Evolutionary conservation across 2,329 filamentous ascomycete species (phyloP).

Genomic region (Scorias spongiosa): DNA sequence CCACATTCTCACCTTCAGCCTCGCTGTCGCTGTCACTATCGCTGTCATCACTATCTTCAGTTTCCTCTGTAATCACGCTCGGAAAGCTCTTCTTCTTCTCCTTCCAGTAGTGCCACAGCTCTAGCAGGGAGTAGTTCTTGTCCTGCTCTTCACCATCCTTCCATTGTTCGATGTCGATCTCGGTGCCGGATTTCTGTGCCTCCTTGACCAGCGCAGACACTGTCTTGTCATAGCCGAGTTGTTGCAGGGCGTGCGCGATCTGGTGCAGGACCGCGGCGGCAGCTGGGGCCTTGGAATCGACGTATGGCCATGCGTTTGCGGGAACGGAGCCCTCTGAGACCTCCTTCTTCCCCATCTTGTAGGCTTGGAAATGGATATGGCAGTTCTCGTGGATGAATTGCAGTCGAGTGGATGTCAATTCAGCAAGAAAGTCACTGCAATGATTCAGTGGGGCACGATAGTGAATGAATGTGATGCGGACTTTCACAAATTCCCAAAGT

Average conservation of each 20-base stretch:
- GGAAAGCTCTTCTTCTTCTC: conserved; percentile 8
- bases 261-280: conserved; percentile 4
- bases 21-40: conserved; percentile 1
- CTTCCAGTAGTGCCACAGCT: conserved; percentile 13
- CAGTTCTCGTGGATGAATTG: neutral
- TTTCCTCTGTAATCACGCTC: conserved; percentile 4
- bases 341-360: neutral
- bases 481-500: too few species aligned
- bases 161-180: conserved; percentile 10
- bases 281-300: neutral
- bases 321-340: neutral
- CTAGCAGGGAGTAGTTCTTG: conserved; percentile 8
- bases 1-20: neutral
- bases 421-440: too few species aligned
- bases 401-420: neutral
- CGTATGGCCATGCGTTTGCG: neutral
- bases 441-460: too few species aligned
- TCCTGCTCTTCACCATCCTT: conserved; percentile 8
- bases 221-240: conserved; percentile 18
- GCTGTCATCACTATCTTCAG: neutral
- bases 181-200: conserved; percentile 15
- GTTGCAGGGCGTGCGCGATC: conserved; percentile 15
- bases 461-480: too few species aligned
- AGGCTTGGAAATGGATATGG: neutral
- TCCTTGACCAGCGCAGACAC: conserved; percentile 16